Base-by-base conservation (phyloP, 2,329 filamentous ascomycete species). In the Apiospora hydei region DNA sequence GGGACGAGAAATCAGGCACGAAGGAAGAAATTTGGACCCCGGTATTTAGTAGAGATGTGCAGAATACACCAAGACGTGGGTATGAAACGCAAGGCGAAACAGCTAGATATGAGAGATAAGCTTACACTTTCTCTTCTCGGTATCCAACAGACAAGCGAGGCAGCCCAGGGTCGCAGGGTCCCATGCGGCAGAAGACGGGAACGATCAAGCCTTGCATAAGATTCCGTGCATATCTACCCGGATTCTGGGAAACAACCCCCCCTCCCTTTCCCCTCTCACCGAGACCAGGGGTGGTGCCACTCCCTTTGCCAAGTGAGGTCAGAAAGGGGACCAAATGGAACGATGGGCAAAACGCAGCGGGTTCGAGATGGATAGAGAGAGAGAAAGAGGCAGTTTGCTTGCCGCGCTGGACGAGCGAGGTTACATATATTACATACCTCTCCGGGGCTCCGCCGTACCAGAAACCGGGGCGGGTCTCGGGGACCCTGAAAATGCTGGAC, bases 11-110 rank as follows among this genome's bases (percentile, higher is more conserved):
- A 7, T 14, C 14, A 57, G 16, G 18, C 51, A 57, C 10, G 16
- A 14, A 26, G 13, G 26, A 30, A 57, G 1, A 34, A 38, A 16
- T 38, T 21, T 30, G 18, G 21, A 38, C 16, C 30, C 30, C 16
- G 30, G 53, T 38, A 2, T 30, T 38, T 38, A 61, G 16, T 3
- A 30, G 26, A 1, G 26, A 1, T 38, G 8, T 5, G 16, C 13
- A 38, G 3, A 30, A 61, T 38, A 16, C 7, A 61, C 53, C 18
- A 34, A 26, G 49, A 57, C 68, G 34, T 41, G 68, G 68, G 47
- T 57, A 21, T 57, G 68, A 69, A 69, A 69, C 49, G n/a, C 38
- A 11, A 69, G 24, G 68, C 68, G 24, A 57, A 57, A 69, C 26
- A 21, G 46, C 30, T 61, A 61, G 30, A n/a, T 18, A 38, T 61